phyloP scores from a whole-genome alignment of 2,329 filamentous ascomycete species.

The Tolypocladium tundrense region DNA sequence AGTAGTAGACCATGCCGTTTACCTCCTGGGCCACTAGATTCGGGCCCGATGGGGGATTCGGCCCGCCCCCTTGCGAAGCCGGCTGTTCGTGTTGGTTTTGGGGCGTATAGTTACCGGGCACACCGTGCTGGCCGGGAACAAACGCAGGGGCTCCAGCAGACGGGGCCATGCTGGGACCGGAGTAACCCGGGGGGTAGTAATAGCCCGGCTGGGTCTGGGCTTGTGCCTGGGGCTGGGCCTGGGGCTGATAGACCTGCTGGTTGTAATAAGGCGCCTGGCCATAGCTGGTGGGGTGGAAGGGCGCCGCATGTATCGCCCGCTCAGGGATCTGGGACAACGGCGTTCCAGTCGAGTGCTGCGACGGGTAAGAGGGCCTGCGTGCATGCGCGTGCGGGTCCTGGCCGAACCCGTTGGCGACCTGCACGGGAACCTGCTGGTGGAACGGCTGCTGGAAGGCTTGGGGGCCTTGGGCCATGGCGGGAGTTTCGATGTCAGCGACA shows the following conservation, averaged over 20 bases:
- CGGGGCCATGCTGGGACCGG: slow-evolving; percentile 40
- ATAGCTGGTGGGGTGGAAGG: slow-evolving; percentile 72
- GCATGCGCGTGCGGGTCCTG: slow-evolving; percentile 54
- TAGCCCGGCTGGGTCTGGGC: slow-evolving; percentile 43
- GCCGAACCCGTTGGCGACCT: slow-evolving; percentile 48
- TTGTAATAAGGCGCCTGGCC: slow-evolving; percentile 45
- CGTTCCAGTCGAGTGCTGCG: slow-evolving; percentile 63
- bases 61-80: slow-evolving; percentile 18
- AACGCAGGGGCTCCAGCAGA: slow-evolving; percentile 43
- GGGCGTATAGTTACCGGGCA: slow-evolving; percentile 30
- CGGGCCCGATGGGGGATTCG: slow-evolving; percentile 16
- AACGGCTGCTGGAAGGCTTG: slow-evolving; percentile 87
- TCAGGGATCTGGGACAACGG: slow-evolving; percentile 89
- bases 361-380: slow-evolving; percentile 59
- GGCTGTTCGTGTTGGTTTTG: slow-evolving; percentile 28
- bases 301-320: slow-evolving; percentile 78
- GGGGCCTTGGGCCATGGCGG: slow-evolving; percentile 45
- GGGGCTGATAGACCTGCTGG: slow-evolving; percentile 31
- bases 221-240: slow-evolving; percentile 5
- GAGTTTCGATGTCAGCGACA: slow-evolving; percentile 84
- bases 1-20: slow-evolving; percentile 95
- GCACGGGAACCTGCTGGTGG: slow-evolving; percentile 83
- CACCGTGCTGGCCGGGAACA: slow-evolving; percentile 42
- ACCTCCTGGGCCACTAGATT: slow-evolving; percentile 70
- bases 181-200: slow-evolving; percentile 54